phyloP scores from a whole-genome alignment of 1,139 yeast species.

The Yamadazyma taylorii region DNA sequence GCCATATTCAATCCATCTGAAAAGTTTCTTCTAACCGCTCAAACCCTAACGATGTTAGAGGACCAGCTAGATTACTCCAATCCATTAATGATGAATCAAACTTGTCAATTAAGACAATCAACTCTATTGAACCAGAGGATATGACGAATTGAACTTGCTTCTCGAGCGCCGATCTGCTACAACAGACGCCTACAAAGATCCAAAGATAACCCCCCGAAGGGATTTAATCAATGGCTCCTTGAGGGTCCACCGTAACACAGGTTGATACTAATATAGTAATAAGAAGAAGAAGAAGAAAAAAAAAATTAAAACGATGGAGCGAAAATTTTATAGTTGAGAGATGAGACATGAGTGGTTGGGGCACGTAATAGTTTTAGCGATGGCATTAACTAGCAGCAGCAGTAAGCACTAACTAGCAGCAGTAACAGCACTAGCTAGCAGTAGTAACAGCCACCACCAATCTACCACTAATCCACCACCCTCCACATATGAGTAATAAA shows the following conservation, averaged over 20 bases:
- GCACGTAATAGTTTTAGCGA: too few relatives aligned
- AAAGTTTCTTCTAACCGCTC: background rate
- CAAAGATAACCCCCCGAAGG: conserved; percentile 28
- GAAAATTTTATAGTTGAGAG: background rate
- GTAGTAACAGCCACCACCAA: too few relatives aligned
- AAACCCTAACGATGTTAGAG: conserved; percentile 22
- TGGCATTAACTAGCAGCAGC: too few relatives aligned
- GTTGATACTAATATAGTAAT: conserved; percentile 30
- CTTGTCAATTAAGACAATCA: conserved; percentile 1
- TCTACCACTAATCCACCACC: too few relatives aligned
- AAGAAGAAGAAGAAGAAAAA: too few relatives aligned
- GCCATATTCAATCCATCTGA: conserved; percentile 2
- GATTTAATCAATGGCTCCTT: conserved; percentile 28
- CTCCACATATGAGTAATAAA: background rate
- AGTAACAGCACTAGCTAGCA: too few relatives aligned
- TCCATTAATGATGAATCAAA: conserved; percentile 27
- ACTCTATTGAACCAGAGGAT: background rate
- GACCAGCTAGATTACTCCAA: conserved; percentile 36
- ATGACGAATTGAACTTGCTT: conserved; percentile 43
- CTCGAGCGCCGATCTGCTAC: conserved; percentile 74
- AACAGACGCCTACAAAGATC: conserved; percentile 37
- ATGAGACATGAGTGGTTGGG: conserved; percentile 2
- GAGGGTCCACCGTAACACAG: conserved; percentile 53
- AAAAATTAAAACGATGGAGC: too few relatives aligned
- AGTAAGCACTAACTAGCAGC: too few relatives aligned